A percentile compares a stretch with the other conserved stretches of the same genome.
Conservation (phyloP, 2,329 filamentous ascomycete species). For the Colletotrichum sp. region DNA sequence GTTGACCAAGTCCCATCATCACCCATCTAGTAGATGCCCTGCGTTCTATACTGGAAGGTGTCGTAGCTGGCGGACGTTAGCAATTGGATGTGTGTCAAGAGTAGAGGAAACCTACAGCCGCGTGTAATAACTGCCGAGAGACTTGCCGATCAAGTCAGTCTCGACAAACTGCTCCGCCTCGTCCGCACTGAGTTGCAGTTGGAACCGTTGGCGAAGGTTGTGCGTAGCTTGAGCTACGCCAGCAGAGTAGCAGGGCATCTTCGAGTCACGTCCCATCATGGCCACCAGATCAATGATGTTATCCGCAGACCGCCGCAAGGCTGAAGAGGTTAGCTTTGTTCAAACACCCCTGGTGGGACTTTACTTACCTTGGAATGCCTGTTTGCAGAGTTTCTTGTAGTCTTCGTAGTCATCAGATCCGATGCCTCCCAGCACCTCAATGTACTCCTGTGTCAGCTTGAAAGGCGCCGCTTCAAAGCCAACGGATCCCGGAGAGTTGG, state of each 20-base stretch:
- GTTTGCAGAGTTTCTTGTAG: conserved; percentile 81
- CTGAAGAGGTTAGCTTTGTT: conserved; percentile 39
- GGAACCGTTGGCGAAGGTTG: conserved; percentile 75
- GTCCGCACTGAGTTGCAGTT: conserved; percentile 81
- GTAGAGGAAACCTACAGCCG: conserved; percentile 66
- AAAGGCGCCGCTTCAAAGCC: conserved; percentile 88
- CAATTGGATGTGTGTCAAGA: neutral
- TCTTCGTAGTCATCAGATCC: conserved; percentile 73
- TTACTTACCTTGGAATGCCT: conserved; percentile 77
- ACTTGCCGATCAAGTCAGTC: conserved; percentile 79
- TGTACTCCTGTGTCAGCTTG: conserved; percentile 85
- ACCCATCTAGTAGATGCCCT: conserved; percentile 75
- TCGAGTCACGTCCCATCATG: conserved; percentile 83
- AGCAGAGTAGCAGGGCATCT: conserved; percentile 83
- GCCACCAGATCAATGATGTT: conserved; percentile 82
- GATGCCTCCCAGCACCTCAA: conserved; percentile 80
- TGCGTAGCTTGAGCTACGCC: conserved; percentile 75
- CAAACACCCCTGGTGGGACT: neutral
- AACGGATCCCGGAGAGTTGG: conserved; percentile 83
- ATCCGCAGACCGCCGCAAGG: conserved; percentile 78
- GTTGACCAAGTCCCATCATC: neutral
- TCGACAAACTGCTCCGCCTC: conserved; percentile 85
- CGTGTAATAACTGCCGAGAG: conserved; percentile 85
- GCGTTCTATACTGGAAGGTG: conserved; percentile 86
- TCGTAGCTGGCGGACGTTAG: conserved; percentile 64